Evolutionary conservation across 2,329 filamentous ascomycete species (phyloP).

Genomic region (Sporothrix pallida): DNA sequence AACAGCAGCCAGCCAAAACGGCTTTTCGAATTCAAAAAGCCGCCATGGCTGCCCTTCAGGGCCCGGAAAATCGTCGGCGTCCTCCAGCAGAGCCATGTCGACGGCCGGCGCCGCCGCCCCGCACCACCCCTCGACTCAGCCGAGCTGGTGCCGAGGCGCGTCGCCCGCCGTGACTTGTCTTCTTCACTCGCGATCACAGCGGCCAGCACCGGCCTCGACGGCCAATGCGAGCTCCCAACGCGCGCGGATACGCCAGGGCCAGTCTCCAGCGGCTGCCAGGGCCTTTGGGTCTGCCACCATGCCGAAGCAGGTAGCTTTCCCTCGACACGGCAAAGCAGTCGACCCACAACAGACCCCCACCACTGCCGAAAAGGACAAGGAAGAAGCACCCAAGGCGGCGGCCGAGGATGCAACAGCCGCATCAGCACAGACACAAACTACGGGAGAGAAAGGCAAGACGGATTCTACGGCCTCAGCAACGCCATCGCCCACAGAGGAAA

Average conservation of each 20-base stretch:
- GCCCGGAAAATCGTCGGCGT: background rate
- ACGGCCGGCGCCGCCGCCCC: background rate
- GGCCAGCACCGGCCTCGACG: background rate
- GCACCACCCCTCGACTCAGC: background rate
- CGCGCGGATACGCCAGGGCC: background rate
- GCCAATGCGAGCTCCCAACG: background rate
- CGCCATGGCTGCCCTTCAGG: background rate
- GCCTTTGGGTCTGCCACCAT: constrained; percentile 48
- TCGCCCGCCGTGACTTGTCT: background rate
- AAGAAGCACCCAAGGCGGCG: background rate
- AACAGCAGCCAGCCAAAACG: background rate
- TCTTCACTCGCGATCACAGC: constrained; percentile 4
- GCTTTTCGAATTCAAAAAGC: background rate
- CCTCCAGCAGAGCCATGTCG: constrained; percentile 13
- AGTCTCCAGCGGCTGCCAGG: constrained; percentile 42
- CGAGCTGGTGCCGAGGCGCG: constrained; percentile 25
- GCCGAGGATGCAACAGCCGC: constrained; percentile 1
- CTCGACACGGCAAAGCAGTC: constrained; percentile 65
- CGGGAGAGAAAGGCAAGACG: background rate
- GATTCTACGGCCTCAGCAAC: background rate
- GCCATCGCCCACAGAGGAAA: background rate
- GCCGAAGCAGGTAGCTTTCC: constrained; percentile 53
- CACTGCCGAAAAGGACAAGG: background rate
- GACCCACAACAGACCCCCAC: constrained; percentile 53
- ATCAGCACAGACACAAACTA: background rate